Percentiles rank a stretch among this genome's conserved stretches.
Evolutionary conservation across 805 yeast species (phyloP).

Genomic region (Wickerhamomyces hampshirensis): DNA sequence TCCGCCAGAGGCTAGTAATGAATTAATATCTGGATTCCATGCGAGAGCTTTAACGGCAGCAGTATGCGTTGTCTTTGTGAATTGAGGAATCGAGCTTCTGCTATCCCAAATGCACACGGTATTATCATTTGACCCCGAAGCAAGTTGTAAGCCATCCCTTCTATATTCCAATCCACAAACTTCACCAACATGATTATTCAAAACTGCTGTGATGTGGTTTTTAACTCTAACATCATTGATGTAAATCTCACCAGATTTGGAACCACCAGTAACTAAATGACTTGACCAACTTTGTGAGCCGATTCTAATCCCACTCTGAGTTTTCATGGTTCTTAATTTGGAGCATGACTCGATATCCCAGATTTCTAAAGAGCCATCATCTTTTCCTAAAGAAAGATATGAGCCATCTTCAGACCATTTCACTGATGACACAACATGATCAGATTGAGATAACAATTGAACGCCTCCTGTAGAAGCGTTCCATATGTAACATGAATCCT

Average conservation of each 20-base stretch:
- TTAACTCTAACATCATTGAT: constrained; percentile 89
- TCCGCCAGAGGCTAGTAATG: constrained; percentile 92
- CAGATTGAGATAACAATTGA: constrained; percentile 57
- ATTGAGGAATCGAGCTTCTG: constrained; percentile 62
- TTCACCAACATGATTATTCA: constrained; percentile 75
- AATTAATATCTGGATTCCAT: constrained; percentile 87
- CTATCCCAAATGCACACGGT: constrained; percentile 92
- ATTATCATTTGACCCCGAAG: constrained; percentile 94
- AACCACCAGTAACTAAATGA: constrained; percentile 80
- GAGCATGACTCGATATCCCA: constrained; percentile 85
- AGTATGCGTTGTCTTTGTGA: constrained; percentile 71
- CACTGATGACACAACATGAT: constrained; percentile 59
- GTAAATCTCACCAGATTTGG: constrained; percentile 77
- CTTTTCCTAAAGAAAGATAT: constrained; percentile 77
- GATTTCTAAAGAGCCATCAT: constrained; percentile 80
- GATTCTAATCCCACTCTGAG: constrained; percentile 67
- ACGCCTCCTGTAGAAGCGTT: constrained; percentile 82
- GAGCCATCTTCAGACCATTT: constrained; percentile 91
- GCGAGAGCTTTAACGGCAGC: constrained; percentile 95
- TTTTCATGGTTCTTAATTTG: constrained; percentile 72
- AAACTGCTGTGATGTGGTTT: constrained; percentile 58
- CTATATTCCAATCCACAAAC: constrained; percentile 90
- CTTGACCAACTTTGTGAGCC: constrained; percentile 83
- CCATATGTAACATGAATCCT: constrained; percentile 83
- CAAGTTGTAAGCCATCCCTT: constrained; percentile 76